Conservation (phyloP, 306 rosid species). For the Psophocarpus tetragonolobus region DNA sequence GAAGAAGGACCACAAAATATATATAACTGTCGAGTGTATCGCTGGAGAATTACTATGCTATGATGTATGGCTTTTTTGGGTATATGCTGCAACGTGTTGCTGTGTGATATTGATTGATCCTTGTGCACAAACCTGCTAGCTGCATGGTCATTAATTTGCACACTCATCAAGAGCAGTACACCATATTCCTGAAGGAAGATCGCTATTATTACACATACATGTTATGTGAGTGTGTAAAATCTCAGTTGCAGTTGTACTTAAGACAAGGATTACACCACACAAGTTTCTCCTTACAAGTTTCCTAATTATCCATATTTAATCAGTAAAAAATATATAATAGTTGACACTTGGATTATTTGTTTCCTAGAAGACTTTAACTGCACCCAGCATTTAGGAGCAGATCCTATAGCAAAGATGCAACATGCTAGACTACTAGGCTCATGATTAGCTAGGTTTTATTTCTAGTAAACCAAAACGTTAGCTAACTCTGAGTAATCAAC, state of each 20-base stretch:
- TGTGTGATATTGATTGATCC: conserved; percentile 40
- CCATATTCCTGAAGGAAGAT: not conserved
- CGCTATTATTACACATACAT: not conserved
- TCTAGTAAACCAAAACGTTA: not conserved
- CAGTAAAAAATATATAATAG: not conserved
- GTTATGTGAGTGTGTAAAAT: not conserved
- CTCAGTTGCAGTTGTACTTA: conserved; percentile 32
- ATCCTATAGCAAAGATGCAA: not conserved
- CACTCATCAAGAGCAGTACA: conserved; percentile 22
- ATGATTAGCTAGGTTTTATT: not conserved
- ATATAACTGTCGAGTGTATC: conserved; percentile 36
- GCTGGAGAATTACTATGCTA: conserved; percentile 27
- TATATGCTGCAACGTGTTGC: conserved; percentile 35
- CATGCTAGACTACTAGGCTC: not conserved
- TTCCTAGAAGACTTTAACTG: not conserved
- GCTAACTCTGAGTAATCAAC: not conserved
- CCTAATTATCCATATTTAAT: not conserved
- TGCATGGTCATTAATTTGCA: conserved; percentile 26
- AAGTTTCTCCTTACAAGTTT: not conserved
- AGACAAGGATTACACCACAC: not conserved
- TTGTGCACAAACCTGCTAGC: conserved; percentile 32
- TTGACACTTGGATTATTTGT: not conserved
- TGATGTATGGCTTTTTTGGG: conserved; percentile 32
- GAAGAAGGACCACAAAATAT: conserved; percentile 35
- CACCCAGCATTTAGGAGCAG: not conserved